Base-by-base conservation (phyloP, 441 rosid genomes). In the Eutrema salsugineum region DNA sequence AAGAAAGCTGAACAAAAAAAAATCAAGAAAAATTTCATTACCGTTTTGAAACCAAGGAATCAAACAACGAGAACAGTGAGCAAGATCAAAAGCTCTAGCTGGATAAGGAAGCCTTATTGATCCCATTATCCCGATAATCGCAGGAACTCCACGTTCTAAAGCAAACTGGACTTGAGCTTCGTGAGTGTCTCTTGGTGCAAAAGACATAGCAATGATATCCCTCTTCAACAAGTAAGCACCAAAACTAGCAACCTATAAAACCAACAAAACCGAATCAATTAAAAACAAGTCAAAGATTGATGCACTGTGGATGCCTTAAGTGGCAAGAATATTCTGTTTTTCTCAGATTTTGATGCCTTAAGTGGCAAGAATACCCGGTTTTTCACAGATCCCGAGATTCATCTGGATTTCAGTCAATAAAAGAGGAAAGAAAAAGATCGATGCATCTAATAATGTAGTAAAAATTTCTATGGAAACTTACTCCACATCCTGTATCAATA, bases 111-210 rank as follows among this genome's bases (percentile, higher is more conserved):
- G 91, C 80, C 96, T 82, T 73, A 79, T 78, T 1, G 98, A 84
- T 67, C 80, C 89, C 94, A 92, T 82, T 68, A 92, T 69, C 47
- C 93, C 93, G 60, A 92, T 88, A 83, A 92, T 87, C 24, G 94
- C 93, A 55, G 98, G 98, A 78, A 92, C 94, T 80, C 98, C 98
- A 32, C 98, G 84, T 82, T 92, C 98, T 73, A 92, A 53, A 2
- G 97, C 97, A 73, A 92, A 92, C 74, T 87, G 89, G 27, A 92
- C 97, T 76, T 90, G 97, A 16, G 97, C 96, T 82, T 92, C 96
- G 14, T 90, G 97, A 5, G 97, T 92, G 70, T 92, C 97, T 74
- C 97, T 82, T 19, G 93, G 97, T 4, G 97, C 97, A 79, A 92
- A 87, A 16, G 97, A 92, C 93, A 92, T 85, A 15, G 90, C 63